These are phyloP conservation scores for Sporothrix pseudoabietina DNA, from an alignment of 2,329 filamentous ascomycete genomes.

Conservation along the genomic window DNA sequence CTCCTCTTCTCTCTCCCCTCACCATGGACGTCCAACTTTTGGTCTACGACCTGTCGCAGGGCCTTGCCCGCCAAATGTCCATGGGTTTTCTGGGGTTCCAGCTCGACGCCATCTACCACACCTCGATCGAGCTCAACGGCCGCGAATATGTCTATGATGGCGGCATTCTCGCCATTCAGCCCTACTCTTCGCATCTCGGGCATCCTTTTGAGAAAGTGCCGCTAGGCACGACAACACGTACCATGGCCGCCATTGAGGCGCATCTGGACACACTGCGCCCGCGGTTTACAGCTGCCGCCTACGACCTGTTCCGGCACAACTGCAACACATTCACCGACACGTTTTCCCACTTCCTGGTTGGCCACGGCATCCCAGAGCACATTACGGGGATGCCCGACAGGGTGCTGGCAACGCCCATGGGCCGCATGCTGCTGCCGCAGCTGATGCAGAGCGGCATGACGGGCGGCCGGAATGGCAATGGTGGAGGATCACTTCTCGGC, in stretches of 20 bases:
- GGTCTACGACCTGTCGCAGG: slow-evolving; percentile 75
- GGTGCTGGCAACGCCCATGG: slow-evolving; percentile 83
- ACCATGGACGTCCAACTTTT: slow-evolving; percentile 75
- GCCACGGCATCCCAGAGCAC: slow-evolving; percentile 82
- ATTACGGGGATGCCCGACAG: slow-evolving; percentile 83
- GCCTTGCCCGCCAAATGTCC: slow-evolving; percentile 58
- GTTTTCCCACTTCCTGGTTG: slow-evolving; percentile 83
- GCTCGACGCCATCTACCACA: slow-evolving; percentile 95
- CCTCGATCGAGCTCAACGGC: slow-evolving; percentile 80
- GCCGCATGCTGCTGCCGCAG: slow-evolving; percentile 81
- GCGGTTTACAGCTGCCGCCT: slow-evolving; percentile 84
- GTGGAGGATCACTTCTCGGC: slow-evolving; percentile 55
- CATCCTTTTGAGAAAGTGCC: slow-evolving; percentile 73
- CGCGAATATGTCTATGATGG: slow-evolving; percentile 90
- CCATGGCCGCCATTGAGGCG: slow-evolving; percentile 79
- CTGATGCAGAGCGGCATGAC: slow-evolving; percentile 55
- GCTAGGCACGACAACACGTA: slow-evolving; percentile 76
- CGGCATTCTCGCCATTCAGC: slow-evolving; percentile 77
- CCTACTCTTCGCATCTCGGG: slow-evolving; percentile 85
- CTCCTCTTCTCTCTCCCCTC: background rate
- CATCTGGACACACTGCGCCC: slow-evolving; percentile 82
- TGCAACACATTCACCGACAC: slow-evolving; percentile 98
- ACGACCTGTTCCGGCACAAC: slow-evolving; percentile 88
- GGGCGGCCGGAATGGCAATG: slow-evolving; percentile 42
- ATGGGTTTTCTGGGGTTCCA: slow-evolving; percentile 56